These are phyloP conservation scores for Fonsecaea erecta DNA, from an alignment of 2,329 filamentous ascomycete genomes.

Conservation along the genomic window DNA sequence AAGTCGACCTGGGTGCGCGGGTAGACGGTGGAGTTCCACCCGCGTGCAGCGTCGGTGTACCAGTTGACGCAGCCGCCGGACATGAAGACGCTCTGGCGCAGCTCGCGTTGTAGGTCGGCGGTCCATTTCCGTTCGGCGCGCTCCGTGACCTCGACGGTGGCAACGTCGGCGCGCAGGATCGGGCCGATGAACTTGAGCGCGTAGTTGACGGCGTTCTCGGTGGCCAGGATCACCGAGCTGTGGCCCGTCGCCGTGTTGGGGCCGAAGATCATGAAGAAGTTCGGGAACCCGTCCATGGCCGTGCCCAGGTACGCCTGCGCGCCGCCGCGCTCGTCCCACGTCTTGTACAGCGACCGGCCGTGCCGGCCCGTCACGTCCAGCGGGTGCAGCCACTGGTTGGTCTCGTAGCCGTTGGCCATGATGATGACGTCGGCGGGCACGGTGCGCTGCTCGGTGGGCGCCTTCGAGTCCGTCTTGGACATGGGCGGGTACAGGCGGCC, in stretches of 20 bases:
- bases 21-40: slow-evolving; percentile 58
- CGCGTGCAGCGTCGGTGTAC: slow-evolving; percentile 52
- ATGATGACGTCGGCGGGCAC: slow-evolving; percentile 65
- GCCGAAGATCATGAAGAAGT: slow-evolving; percentile 68
- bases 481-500: slow-evolving; percentile 52
- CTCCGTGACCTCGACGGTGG: slow-evolving; percentile 53
- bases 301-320: slow-evolving; percentile 65
- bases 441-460: slow-evolving; percentile 45
- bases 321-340: slow-evolving; percentile 65
- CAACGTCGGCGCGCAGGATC: slow-evolving; percentile 53
- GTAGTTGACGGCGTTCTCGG: slow-evolving; percentile 66
- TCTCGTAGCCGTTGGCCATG: slow-evolving; percentile 65
- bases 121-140: slow-evolving; percentile 55
- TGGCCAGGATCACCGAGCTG: slow-evolving; percentile 62
- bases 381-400: slow-evolving; percentile 59
- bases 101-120: slow-evolving; percentile 51
- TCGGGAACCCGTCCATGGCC: slow-evolving; percentile 65
- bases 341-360: slow-evolving; percentile 57
- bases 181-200: slow-evolving; percentile 62
- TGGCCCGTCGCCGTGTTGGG: slow-evolving; percentile 67
- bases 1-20: slow-evolving; percentile 59
- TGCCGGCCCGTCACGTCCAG: slow-evolving; percentile 58
- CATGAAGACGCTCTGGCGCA: slow-evolving; percentile 55
- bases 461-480: slow-evolving; percentile 32
- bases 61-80: slow-evolving; percentile 54